Percentiles rank a stretch among this genome's conserved stretches.
Conservation (phyloP, 768 basidiomycete species). For the Suillus spraguei region DNA sequence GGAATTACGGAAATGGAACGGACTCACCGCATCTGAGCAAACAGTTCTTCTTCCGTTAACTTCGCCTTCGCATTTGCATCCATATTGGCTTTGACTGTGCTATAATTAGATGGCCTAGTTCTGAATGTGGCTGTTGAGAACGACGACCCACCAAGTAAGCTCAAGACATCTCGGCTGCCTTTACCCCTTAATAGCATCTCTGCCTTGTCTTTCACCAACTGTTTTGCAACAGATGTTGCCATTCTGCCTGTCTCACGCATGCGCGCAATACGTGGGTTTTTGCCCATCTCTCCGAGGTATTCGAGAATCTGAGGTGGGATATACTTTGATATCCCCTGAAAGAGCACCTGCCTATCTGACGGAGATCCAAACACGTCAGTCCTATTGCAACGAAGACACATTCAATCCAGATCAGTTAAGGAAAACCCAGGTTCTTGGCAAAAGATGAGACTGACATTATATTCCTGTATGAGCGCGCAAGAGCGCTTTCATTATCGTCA, state of each 20-base stretch:
- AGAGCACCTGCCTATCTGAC: slow-evolving; percentile 27
- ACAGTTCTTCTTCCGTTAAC: slow-evolving; percentile 19
- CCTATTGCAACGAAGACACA: slow-evolving; percentile 9
- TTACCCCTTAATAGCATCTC: slow-evolving; percentile 12
- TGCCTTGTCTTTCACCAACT: slow-evolving; percentile 18
- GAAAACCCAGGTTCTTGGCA: neutral
- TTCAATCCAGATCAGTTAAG: neutral
- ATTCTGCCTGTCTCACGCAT: slow-evolving; percentile 5
- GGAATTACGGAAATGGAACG: neutral
- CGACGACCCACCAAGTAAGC: slow-evolving; percentile 40
- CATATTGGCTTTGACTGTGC: slow-evolving; percentile 30
- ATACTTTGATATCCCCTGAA: slow-evolving; percentile 32
- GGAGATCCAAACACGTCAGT: slow-evolving; percentile 14
- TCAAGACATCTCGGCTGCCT: slow-evolving; percentile 17
- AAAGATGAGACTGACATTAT: slow-evolving; percentile 7
- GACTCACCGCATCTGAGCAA: slow-evolving; percentile 23
- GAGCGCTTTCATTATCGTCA: slow-evolving; percentile 17
- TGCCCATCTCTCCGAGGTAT: slow-evolving; percentile 33
- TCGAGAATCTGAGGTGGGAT: slow-evolving; percentile 36
- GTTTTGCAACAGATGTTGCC: slow-evolving; percentile 10
- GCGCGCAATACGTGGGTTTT: slow-evolving; percentile 19
- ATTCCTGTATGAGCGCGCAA: slow-evolving; percentile 14
- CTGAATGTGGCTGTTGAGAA: neutral
- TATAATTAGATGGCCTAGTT: neutral
- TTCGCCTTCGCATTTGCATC: slow-evolving; percentile 29